Conservation (phyloP, 495 filamentous ascomycete genomes). For the Lasiosphaeria miniovina region DNA sequence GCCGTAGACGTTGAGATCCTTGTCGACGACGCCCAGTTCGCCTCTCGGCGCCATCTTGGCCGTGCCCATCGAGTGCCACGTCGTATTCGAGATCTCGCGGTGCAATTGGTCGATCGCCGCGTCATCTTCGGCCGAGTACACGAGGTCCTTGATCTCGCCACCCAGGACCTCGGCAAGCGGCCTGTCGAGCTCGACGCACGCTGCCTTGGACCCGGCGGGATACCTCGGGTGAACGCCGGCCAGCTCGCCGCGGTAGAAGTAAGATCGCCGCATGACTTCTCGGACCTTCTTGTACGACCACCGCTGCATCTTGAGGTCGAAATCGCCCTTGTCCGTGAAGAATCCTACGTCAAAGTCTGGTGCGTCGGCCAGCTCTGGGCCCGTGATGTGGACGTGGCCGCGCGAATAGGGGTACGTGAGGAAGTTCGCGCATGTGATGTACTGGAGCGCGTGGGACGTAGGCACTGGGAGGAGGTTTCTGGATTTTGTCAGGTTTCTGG, state of each 20-base stretch:
- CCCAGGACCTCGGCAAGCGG: conserved; percentile 2
- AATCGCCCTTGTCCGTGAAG: conserved; percentile 36
- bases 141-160: conserved; percentile 19
- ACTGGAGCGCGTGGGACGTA: conserved; percentile 8
- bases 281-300: conserved; percentile 55
- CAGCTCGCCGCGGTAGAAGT: conserved; percentile 53
- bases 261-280: conserved; percentile 54
- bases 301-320: conserved; percentile 43
- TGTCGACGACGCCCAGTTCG: conserved; percentile 21
- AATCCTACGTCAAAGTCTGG: conserved; percentile 44
- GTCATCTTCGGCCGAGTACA: conserved; percentile 49
- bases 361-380: conserved; percentile 29
- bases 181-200: conserved; percentile 35
- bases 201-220: conserved; percentile 42
- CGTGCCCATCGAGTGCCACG: conserved; percentile 31
- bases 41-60: conserved; percentile 23
- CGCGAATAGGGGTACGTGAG: conserved; percentile 55
- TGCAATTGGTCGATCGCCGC: conserved; percentile 21
- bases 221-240: conserved; percentile 51
- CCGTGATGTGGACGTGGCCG: conserved; percentile 54
- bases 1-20: conserved; percentile 21
- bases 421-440: conserved; percentile 33
- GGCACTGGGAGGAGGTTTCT: neutral
- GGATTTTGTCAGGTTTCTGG: neutral
- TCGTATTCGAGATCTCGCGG: conserved; percentile 17